A percentile compares a stretch with the other conserved stretches of the same genome.
phyloP scores from a whole-genome alignment of 768 basidiomycete genomes.

The Trametes villosa region DNA sequence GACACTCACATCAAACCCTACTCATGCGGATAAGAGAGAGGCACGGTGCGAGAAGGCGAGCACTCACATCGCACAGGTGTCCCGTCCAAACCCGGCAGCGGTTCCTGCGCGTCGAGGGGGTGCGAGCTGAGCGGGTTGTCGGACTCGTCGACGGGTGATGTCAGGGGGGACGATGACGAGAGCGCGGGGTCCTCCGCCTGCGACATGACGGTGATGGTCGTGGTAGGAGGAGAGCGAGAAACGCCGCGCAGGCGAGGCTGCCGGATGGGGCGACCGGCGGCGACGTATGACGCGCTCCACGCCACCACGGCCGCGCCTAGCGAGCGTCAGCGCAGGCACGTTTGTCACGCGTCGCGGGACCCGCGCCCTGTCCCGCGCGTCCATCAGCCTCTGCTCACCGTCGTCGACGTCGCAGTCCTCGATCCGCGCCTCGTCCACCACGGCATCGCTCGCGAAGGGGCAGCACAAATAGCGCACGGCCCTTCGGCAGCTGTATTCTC shows the following conservation, averaged over 20 bases:
- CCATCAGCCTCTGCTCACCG: neutral
- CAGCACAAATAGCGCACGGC: neutral
- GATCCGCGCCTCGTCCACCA: constrained; percentile 6
- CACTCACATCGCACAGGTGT: constrained; percentile 80
- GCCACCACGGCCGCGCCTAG: constrained; percentile 15
- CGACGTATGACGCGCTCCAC: constrained; percentile 19
- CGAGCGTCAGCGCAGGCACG: constrained; percentile 19
- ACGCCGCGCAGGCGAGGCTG: constrained; percentile 6
- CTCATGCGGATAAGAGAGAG: constrained; percentile 3
- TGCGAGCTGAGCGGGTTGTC: constrained; percentile 53
- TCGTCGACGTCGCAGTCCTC: neutral
- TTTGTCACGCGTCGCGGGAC: constrained; percentile 17
- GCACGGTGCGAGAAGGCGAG: constrained; percentile 14
- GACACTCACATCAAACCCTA: constrained; percentile 91
- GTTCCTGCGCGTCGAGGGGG: constrained; percentile 54
- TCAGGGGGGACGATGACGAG: constrained; percentile 31
- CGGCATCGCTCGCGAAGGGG: neutral
- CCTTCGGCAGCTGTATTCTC: neutral
- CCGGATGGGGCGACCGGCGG: constrained; percentile 2
- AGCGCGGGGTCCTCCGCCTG: constrained; percentile 13
- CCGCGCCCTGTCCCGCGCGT: neutral
- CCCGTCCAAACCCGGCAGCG: constrained; percentile 74
- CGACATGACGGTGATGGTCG: constrained; percentile 14
- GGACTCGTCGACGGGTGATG: constrained; percentile 63
- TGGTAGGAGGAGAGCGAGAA: constrained; percentile 11